A percentile compares a stretch with the other conserved stretches of the same genome.
Evolutionary conservation across 495 filamentous ascomycete species (phyloP).

Genomic region (Penicillium paradoxum): DNA sequence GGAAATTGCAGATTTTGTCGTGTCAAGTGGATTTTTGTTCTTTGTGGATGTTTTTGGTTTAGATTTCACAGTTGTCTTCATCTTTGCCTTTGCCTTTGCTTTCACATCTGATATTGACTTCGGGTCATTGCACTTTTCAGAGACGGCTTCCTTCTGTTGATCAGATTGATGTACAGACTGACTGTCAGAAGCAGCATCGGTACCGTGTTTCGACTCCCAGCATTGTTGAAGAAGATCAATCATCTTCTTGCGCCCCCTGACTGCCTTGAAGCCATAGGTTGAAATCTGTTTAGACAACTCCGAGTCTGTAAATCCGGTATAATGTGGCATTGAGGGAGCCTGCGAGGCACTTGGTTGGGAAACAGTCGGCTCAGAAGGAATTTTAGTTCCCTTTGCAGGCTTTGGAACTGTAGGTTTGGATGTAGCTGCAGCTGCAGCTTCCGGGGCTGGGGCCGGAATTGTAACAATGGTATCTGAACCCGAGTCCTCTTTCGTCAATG

Average conservation of each 20-base stretch:
- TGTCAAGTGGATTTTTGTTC: not conserved
- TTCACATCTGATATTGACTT: not conserved
- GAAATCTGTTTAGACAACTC: conserved; percentile 59
- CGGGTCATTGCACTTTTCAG: not conserved
- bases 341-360: conserved; percentile 4
- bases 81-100: too few species aligned
- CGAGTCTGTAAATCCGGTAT: conserved; percentile 55
- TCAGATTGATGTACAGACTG: not conserved
- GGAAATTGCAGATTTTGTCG: not conserved
- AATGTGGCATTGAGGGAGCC: conserved; percentile 51
- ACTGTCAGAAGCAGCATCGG: not conserved
- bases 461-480: not conserved
- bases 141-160: not conserved
- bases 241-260: conserved; percentile 66
- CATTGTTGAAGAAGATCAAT: conserved; percentile 67
- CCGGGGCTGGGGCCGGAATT: not conserved
- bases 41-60: conserved; percentile 1
- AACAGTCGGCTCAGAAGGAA: not conserved
- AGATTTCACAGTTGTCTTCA: conserved; percentile 5
- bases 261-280: conserved; percentile 68
- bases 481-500: not conserved
- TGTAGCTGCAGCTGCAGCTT: not conserved
- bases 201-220: conserved; percentile 53
- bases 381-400: not conserved
- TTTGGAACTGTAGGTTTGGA: not conserved